phyloP scores from a whole-genome alignment of 768 basidiomycete species.

The Cytidiella melzeri region DNA sequence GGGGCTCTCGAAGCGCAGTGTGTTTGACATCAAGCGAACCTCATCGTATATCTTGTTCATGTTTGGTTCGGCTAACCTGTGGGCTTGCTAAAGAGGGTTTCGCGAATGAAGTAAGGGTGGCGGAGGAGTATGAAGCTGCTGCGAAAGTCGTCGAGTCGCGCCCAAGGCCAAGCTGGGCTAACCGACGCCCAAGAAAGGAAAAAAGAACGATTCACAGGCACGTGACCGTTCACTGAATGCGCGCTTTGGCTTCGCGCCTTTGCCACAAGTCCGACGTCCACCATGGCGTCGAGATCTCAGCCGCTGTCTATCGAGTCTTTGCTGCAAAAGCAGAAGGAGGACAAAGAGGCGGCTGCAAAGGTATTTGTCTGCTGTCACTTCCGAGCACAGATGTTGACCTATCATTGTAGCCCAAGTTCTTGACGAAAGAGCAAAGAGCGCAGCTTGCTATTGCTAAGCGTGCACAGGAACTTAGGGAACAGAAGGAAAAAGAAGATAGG shows the following conservation, averaged over 20 bases:
- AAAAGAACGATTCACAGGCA: neutral
- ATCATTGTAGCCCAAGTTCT: slow-evolving; percentile 92
- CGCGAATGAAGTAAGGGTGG: neutral
- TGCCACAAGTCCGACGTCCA: neutral
- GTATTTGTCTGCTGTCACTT: slow-evolving; percentile 40
- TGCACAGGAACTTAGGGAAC: slow-evolving; percentile 71
- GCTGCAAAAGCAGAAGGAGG: slow-evolving; percentile 79
- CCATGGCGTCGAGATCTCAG: slow-evolving; percentile 45
- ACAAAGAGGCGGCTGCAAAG: slow-evolving; percentile 88
- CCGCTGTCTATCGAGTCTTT: slow-evolving; percentile 88
- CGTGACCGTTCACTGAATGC: neutral
- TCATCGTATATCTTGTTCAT: slow-evolving; percentile 22
- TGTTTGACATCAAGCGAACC: slow-evolving; percentile 28
- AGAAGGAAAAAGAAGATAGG: slow-evolving; percentile 61
- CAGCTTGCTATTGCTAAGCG: slow-evolving; percentile 85
- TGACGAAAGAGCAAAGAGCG: slow-evolving; percentile 88
- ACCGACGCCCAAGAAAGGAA: neutral
- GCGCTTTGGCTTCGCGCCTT: neutral
- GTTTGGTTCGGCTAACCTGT: slow-evolving; percentile 4
- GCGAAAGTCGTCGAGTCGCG: neutral
- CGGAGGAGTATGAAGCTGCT: neutral
- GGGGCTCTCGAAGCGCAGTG: slow-evolving; percentile 51
- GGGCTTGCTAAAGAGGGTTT: neutral
- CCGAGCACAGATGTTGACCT: too few relatives aligned
- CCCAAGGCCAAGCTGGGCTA: neutral